phyloP scores from a whole-genome alignment of 2,329 filamentous ascomycete genomes.

The Apiospora arundinis region DNA sequence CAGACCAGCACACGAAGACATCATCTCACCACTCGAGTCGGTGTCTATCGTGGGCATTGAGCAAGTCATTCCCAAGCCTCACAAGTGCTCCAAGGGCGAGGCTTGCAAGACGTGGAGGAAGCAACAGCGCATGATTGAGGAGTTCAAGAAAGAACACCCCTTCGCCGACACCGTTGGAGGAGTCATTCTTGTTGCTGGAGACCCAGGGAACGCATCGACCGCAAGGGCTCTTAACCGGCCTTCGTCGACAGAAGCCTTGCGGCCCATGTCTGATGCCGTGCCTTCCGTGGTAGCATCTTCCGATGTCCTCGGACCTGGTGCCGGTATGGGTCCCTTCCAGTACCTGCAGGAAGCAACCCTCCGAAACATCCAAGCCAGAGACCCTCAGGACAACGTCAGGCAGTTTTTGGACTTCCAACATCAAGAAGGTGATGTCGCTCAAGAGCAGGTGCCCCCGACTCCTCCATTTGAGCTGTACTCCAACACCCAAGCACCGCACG shows the following conservation, averaged over 20 bases:
- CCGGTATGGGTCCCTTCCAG: conserved; percentile 65
- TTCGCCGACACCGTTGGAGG: conserved; percentile 66
- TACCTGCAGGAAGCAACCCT: conserved; percentile 78
- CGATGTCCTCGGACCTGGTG: conserved; percentile 79
- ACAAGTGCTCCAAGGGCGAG: conserved; percentile 85
- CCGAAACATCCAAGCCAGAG: conserved; percentile 70
- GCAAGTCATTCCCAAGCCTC: conserved; percentile 83
- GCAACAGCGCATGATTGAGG: conserved; percentile 78
- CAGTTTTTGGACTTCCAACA: conserved; percentile 89
- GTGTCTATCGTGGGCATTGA: conserved; percentile 93
- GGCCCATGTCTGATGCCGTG: conserved; percentile 75
- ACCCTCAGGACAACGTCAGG: conserved; percentile 91
- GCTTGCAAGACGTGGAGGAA: conserved; percentile 83
- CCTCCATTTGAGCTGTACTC: conserved; percentile 73
- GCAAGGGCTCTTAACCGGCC: conserved; percentile 61
- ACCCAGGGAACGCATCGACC: conserved; percentile 78
- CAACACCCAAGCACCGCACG: conserved; percentile 53
- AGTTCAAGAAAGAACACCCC: conserved; percentile 78
- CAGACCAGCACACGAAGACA: conserved; percentile 60
- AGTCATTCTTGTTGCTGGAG: conserved; percentile 77
- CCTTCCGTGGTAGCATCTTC: conserved; percentile 91
- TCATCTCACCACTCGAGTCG: conserved; percentile 80
- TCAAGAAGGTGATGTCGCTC: conserved; percentile 46
- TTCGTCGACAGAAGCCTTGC: conserved; percentile 58
- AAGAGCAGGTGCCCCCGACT: conserved; percentile 67